These are phyloP conservation scores for Vitis rupestris DNA, from an alignment of 164 flowering plant genomes.

Conservation along the genomic window DNA sequence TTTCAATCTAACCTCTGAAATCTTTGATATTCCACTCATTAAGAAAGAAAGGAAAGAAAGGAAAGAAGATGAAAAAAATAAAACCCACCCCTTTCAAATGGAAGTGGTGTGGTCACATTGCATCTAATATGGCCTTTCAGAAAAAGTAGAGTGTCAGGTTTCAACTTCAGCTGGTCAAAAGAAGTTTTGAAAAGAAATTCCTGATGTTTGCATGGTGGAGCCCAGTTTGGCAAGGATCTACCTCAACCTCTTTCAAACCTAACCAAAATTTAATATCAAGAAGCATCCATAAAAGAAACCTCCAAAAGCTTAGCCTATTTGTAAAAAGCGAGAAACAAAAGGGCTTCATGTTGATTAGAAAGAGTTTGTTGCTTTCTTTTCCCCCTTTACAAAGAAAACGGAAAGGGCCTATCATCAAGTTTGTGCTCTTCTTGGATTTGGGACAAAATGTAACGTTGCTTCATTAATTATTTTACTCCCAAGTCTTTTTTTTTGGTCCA, in stretches of 20 bases:
- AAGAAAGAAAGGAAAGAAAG: neutral
- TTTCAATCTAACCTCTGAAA: neutral
- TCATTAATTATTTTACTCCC: too few species aligned
- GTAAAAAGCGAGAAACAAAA: neutral
- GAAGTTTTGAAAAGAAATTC: conserved; percentile 22
- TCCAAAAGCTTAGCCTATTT: conserved; percentile 10
- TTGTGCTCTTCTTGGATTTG: too few species aligned
- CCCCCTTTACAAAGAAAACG: too few species aligned
- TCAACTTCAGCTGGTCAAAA: conserved; percentile 37
- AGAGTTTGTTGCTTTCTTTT: neutral
- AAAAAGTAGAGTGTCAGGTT: conserved; percentile 22
- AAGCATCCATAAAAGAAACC: conserved; percentile 12
- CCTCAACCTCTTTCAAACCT: neutral
- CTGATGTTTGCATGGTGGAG: conserved; percentile 18
- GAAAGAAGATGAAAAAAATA: neutral
- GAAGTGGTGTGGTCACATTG: conserved; percentile 22
- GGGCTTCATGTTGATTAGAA: neutral
- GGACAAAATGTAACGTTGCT: too few species aligned
- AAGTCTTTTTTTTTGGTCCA: too few species aligned
- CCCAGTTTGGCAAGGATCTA: conserved; percentile 22
- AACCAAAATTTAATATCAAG: conserved; percentile 8
- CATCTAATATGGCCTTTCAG: conserved; percentile 28
- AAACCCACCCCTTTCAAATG: conserved; percentile 14
- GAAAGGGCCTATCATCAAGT: too few species aligned
- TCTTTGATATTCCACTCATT: conserved; percentile 11